Base-by-base conservation (phyloP, 1,284 basidiomycete species). In the Tilletia indica region DNA sequence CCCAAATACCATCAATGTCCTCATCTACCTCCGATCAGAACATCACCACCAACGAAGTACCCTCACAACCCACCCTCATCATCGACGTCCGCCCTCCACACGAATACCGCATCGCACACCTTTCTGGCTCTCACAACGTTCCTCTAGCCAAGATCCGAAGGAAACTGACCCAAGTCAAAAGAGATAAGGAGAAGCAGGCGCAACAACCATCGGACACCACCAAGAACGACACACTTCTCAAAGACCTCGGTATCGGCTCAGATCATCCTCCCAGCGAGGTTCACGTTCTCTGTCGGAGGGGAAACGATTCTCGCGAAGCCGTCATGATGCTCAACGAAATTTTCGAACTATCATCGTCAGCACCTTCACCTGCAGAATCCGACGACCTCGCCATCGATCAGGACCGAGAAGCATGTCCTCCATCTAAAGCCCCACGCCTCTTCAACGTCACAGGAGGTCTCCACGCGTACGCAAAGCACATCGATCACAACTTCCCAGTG, bases 281-380 rank as follows among this genome's bases (percentile, higher is more conserved):
- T 71, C 87, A 89, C 71, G 86, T 97, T 34, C 85, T 97, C 47
- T 98, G 95, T 84, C 88, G 93, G 31, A 87, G 94, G 25, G 95
- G 96, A 0, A 98, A 97, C 82, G 96, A 98, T 84, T 97, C 94
- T 0, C 91, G 93, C 80, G 87, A 94, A 49, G 95, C 93, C 39
- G 93, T 90, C 0, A 87, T 89, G 21, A 89, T 89, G 0, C 81
- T 96, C 47, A 64, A 14, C 34, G 36, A 36, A 19, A 39, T 64
- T 36, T 38, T 14, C 36, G 12, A 16, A 11, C 34, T 39, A 3
- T 54, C 36, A 19, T 5, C 4, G 5, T 14, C 42, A 45, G 2
- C 31, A n/a, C 6, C 38, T 9, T 9, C 8, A 11, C 16, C 19
- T 4, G 4, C 38, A 11, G 11, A 39, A 45, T 86, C 80, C 3